Evolutionary conservation across 208 protist genomes (phyloP).

Genomic region (Vickermania spadyakhi): DNA sequence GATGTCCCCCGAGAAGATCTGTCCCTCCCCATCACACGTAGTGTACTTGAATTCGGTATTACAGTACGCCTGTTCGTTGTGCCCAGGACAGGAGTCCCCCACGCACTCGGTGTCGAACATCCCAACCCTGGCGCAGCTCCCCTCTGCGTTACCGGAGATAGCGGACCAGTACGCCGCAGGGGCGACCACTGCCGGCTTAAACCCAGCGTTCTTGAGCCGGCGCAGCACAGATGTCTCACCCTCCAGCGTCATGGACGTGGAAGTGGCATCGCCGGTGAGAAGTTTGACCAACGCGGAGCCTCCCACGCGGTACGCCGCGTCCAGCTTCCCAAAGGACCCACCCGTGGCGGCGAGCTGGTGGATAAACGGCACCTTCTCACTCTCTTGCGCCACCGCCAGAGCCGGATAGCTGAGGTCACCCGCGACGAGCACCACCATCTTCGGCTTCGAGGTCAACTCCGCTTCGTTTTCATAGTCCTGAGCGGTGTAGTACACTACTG

Average conservation of each 20-base stretch:
- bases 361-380: conserved; percentile 64
- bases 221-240: conserved; percentile 30
- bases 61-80: conserved; percentile 23
- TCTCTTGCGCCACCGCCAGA: conserved; percentile 24
- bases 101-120: conserved; percentile 57
- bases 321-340: conserved; percentile 20
- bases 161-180: conserved; percentile 36
- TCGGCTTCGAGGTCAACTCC: conserved; percentile 14
- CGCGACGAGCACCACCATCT: conserved; percentile 40
- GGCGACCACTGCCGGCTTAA: conserved; percentile 31
- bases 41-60: conserved; percentile 50
- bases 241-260: conserved; percentile 18
- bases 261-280: conserved; percentile 31
- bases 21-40: conserved; percentile 26
- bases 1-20: conserved; percentile 43
- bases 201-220: conserved; percentile 22
- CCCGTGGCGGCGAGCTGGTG: conserved; percentile 25
- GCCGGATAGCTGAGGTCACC: conserved; percentile 19
- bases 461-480: conserved; percentile 16
- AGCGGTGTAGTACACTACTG: conserved; percentile 49
- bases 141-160: conserved; percentile 2
- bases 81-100: conserved; percentile 15
- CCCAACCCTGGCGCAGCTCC: conserved; percentile 24
- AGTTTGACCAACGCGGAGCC: conserved; percentile 28
- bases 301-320: background rate